phyloP scores from a whole-genome alignment of 1,284 basidiomycete species.

The Ceratobasidium sp. region DNA sequence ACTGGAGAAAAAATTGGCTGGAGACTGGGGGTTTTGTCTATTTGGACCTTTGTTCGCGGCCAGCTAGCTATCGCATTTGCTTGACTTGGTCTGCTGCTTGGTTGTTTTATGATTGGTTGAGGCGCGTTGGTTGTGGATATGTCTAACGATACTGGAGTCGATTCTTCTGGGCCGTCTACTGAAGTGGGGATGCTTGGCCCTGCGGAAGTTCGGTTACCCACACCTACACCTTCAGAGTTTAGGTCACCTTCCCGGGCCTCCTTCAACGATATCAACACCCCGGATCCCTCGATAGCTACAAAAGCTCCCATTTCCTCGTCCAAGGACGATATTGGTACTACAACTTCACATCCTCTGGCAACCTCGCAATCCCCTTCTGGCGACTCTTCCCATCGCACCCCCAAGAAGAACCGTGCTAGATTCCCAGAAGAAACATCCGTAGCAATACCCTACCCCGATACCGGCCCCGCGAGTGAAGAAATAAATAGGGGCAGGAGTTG shows the following conservation, averaged over 20 bases:
- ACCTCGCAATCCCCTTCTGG: background rate
- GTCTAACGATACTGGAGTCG: background rate
- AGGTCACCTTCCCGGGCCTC: background rate
- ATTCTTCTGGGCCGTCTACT: background rate
- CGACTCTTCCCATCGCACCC: background rate
- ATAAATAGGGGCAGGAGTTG: conserved; percentile 15
- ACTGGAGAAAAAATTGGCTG: background rate
- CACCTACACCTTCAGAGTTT: conserved; percentile 31
- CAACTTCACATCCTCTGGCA: background rate
- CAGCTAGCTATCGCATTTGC: background rate
- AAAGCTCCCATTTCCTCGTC: background rate
- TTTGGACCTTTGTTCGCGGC: too few species aligned
- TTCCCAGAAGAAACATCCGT: background rate
- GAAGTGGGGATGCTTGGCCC: background rate
- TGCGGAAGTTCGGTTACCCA: conserved; percentile 21
- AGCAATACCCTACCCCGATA: background rate
- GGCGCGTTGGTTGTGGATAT: background rate
- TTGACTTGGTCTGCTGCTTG: background rate
- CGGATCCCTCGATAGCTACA: too few species aligned
- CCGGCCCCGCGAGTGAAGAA: background rate
- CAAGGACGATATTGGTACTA: background rate
- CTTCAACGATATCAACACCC: background rate
- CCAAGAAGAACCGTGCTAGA: background rate
- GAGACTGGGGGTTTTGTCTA: background rate
- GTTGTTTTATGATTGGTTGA: background rate